Evolutionary conservation across 2,329 filamentous ascomycete species (phyloP).

Genomic region (Tolypocladium album): DNA sequence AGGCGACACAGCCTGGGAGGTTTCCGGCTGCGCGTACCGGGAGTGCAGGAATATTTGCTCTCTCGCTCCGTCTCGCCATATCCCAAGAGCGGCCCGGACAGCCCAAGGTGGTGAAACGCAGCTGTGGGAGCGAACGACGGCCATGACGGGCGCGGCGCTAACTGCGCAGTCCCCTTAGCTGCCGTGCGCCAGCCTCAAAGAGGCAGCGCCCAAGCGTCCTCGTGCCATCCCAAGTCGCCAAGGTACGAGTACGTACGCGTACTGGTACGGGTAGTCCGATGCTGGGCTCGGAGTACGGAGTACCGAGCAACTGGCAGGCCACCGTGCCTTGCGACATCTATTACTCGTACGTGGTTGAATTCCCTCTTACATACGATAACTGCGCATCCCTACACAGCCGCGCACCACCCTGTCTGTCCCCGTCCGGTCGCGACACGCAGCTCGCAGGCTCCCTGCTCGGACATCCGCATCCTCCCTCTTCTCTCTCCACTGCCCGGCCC

Average conservation of each 20-base stretch:
- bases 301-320: too few species aligned
- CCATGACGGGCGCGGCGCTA: not conserved
- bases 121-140: not conserved
- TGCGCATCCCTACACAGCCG: not conserved
- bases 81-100: not conserved
- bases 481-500: not conserved
- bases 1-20: not conserved
- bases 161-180: not conserved
- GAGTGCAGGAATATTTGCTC: not conserved
- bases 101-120: not conserved
- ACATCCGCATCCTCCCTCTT: not conserved
- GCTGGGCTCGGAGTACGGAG: too few species aligned
- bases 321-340: not conserved
- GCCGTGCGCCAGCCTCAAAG: not conserved
- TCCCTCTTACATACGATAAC: not conserved
- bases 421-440: not conserved
- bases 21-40: not conserved
- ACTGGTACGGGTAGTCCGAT: too few species aligned
- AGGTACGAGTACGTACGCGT: too few species aligned
- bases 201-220: not conserved
- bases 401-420: not conserved
- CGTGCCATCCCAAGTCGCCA: too few species aligned
- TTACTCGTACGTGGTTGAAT: not conserved
- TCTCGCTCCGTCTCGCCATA: not conserved
- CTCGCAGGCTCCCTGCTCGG: not conserved